Evolutionary conservation across 2,329 filamentous ascomycete genomes (phyloP).

Genomic region (Fusarium illudens): DNA sequence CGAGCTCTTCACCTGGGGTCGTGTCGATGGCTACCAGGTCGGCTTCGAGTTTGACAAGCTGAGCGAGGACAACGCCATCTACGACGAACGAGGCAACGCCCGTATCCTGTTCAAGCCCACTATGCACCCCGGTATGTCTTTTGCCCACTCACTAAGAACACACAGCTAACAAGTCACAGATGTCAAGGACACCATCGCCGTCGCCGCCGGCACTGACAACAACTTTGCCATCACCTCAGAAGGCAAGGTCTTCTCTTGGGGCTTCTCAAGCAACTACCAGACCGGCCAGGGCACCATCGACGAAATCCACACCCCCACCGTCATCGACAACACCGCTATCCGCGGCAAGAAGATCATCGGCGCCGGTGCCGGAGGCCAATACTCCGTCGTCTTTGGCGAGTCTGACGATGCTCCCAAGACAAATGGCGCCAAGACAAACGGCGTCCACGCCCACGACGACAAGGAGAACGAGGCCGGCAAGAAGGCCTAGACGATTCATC

Average conservation of each 20-base stretch:
- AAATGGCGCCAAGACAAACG: conserved; percentile 45
- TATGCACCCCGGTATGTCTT: conserved; percentile 53
- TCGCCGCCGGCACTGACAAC: conserved; percentile 75
- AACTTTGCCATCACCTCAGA: conserved; percentile 75
- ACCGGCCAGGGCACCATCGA: conserved; percentile 81
- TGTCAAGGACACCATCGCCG: conserved; percentile 61
- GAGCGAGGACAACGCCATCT: conserved; percentile 63
- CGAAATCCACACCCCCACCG: conserved; percentile 78
- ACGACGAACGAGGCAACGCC: conserved; percentile 68
- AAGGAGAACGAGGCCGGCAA: conserved; percentile 24
- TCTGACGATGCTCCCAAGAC: conserved; percentile 42
- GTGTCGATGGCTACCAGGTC: conserved; percentile 60
- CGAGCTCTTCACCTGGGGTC: conserved; percentile 68
- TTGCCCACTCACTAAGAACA: not conserved
- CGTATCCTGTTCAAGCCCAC: conserved; percentile 67
- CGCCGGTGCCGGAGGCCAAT: conserved; percentile 91
- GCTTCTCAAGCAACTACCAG: conserved; percentile 82
- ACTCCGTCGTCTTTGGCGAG: conserved; percentile 67
- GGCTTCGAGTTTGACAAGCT: conserved; percentile 65
- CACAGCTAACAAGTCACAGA: conserved; percentile 40
- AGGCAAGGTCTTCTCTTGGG: conserved; percentile 80
- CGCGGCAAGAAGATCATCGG: conserved; percentile 76
- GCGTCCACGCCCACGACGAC: conserved; percentile 24
- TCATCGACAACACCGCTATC: conserved; percentile 86
- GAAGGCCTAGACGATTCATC: conserved; percentile 17